Conservation (phyloP, 2,329 filamentous ascomycete species). For the Penicillium griseofulvum region DNA sequence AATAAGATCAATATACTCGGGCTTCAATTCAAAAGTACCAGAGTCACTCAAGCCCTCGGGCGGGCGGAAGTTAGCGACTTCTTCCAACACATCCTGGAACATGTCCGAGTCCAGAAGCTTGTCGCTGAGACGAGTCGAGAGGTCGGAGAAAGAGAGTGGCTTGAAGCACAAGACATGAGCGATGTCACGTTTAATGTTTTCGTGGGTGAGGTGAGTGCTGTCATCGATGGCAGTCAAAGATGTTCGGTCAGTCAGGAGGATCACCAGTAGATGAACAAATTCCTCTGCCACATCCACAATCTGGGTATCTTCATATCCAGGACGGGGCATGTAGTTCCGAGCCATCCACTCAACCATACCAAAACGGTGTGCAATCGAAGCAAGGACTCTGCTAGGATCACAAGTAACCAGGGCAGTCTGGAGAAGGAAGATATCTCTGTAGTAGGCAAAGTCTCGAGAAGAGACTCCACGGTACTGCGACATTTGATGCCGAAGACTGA, state of each 20-base stretch:
- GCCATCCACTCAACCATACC: slow-evolving; percentile 84
- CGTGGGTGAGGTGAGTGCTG: slow-evolving; percentile 54
- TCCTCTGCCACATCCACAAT: slow-evolving; percentile 93
- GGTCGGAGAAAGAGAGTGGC: slow-evolving; percentile 89
- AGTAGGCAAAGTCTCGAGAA: slow-evolving; percentile 87
- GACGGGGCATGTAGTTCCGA: slow-evolving; percentile 71
- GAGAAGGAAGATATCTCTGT: slow-evolving; percentile 89
- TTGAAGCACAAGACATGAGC: slow-evolving; percentile 95
- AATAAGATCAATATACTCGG: slow-evolving; percentile 79
- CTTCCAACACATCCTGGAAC: slow-evolving; percentile 77
- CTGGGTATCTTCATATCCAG: slow-evolving; percentile 80
- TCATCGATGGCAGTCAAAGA: slow-evolving; percentile 55
- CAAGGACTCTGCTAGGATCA: slow-evolving; percentile 76
- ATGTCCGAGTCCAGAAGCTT: slow-evolving; percentile 85
- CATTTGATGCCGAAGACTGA: slow-evolving; percentile 92
- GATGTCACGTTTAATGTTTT: slow-evolving; percentile 82
- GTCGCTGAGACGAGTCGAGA: slow-evolving; percentile 81
- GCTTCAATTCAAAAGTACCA: slow-evolving; percentile 89
- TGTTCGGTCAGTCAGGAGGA: slow-evolving; percentile 83
- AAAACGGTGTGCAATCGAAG: slow-evolving; percentile 87
- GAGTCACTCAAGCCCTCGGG: slow-evolving; percentile 91
- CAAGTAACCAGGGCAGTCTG: slow-evolving; percentile 89
- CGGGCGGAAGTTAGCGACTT: slow-evolving; percentile 83
- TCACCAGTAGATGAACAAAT: slow-evolving; percentile 88
- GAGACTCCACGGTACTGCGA: slow-evolving; percentile 86